Evolutionary conservation across 2,329 filamentous ascomycete genomes (phyloP).

Genomic region (Colletotrichum trifolii): DNA sequence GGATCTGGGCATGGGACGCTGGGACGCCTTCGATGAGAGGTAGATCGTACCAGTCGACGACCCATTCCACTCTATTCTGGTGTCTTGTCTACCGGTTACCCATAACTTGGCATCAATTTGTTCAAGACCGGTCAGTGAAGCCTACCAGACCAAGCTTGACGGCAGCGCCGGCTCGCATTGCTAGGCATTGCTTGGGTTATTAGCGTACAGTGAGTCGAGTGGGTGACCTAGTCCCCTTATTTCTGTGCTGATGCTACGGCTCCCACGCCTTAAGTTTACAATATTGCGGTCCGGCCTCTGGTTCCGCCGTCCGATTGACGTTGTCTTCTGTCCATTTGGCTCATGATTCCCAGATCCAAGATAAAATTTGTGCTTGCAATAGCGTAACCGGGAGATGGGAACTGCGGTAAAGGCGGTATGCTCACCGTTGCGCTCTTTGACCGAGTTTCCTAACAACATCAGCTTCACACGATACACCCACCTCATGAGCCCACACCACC

Average conservation of each 20-base stretch:
- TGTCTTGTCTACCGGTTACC: not conserved
- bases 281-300: not conserved
- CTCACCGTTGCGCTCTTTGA: slow-evolving; percentile 27
- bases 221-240: slow-evolving; percentile 12
- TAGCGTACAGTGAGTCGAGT: slow-evolving; percentile 5
- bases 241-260: not conserved
- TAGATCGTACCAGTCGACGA: slow-evolving; percentile 34
- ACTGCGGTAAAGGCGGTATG: slow-evolving; percentile 21
- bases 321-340: slow-evolving; percentile 29
- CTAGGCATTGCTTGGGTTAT: slow-evolving; percentile 16
- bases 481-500: slow-evolving; percentile 1
- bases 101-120: slow-evolving; percentile 26
- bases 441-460: slow-evolving; percentile 17
- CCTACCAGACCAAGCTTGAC: slow-evolving; percentile 14
- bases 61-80: slow-evolving; percentile 9
- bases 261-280: slow-evolving; percentile 4
- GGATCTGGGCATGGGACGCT: too few species aligned
- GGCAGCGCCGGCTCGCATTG: not conserved
- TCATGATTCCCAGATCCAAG: slow-evolving; percentile 7
- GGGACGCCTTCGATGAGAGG: slow-evolving; percentile 8
- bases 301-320: slow-evolving; percentile 24
- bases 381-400: not conserved
- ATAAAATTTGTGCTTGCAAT: slow-evolving; percentile 15
- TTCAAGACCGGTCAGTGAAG: slow-evolving; percentile 6
- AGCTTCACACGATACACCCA: slow-evolving; percentile 15